Conservation (phyloP, 768 basidiomycete species). For the Tephrocybe sp. region DNA sequence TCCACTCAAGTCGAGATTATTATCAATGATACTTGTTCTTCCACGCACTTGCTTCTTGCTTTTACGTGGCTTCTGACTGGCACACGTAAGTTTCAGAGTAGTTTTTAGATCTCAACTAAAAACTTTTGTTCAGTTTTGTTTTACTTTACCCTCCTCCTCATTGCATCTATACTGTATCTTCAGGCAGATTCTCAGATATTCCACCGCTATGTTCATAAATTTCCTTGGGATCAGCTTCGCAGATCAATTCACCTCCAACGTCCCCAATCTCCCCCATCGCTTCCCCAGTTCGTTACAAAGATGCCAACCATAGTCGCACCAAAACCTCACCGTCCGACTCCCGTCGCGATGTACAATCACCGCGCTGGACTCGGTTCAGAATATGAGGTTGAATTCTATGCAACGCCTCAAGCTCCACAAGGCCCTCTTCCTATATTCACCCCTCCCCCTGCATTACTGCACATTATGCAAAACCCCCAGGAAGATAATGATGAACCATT, state of each 20-base stretch:
- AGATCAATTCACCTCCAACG: constrained; percentile 13
- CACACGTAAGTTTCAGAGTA: constrained; percentile 31
- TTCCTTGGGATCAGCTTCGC: constrained; percentile 31
- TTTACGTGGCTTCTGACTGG: constrained; percentile 40
- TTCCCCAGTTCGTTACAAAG: constrained; percentile 33
- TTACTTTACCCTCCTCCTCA: constrained; percentile 52
- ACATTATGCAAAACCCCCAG: constrained; percentile 9
- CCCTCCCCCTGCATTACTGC: constrained; percentile 9
- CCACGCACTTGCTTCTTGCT: constrained; percentile 52
- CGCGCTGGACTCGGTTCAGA: constrained; percentile 37
- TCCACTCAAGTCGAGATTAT: constrained; percentile 1
- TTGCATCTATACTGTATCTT: constrained; percentile 39
- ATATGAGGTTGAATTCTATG: constrained; percentile 49
- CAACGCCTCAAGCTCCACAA: constrained; percentile 22
- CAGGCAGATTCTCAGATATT: constrained; percentile 49
- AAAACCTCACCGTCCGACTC: constrained; percentile 35
- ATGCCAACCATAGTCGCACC: constrained; percentile 42
- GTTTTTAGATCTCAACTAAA: not conserved
- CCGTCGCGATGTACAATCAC: constrained; percentile 32
- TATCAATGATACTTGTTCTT: constrained; percentile 39
- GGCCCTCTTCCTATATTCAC: constrained; percentile 19
- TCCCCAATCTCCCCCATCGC: constrained; percentile 18
- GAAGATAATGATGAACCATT: constrained; percentile 2
- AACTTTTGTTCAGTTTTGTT: constrained; percentile 41
- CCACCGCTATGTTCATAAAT: constrained; percentile 45